Conservation (phyloP, 257 asterid genomes). For the Echium plantagineum region DNA sequence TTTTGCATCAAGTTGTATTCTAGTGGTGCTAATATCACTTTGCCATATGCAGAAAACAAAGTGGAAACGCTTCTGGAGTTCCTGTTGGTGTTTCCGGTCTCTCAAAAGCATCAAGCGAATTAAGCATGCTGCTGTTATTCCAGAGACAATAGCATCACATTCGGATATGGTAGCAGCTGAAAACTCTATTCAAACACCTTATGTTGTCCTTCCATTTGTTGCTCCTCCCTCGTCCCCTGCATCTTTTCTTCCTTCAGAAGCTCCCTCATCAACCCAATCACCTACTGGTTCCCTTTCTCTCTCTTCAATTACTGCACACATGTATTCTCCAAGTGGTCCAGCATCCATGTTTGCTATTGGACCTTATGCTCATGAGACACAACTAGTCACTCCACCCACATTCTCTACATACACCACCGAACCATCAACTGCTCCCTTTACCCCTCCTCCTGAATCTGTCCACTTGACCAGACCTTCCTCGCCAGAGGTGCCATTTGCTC, state of each 20-base stretch:
- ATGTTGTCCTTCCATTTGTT: slow-evolving; percentile 31
- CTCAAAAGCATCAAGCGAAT: slow-evolving; percentile 2
- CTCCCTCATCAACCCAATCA: slow-evolving; percentile 50
- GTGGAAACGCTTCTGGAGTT: slow-evolving; percentile 5
- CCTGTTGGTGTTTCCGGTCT: slow-evolving; percentile 1
- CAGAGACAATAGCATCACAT: background rate
- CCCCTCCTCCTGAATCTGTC: slow-evolving; percentile 62
- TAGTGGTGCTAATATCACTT: background rate
- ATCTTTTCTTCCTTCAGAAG: slow-evolving; percentile 43
- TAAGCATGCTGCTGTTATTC: slow-evolving; percentile 3
- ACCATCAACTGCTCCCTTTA: slow-evolving; percentile 64
- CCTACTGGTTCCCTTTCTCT: slow-evolving; percentile 42
- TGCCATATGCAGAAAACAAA: background rate
- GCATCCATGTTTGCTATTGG: slow-evolving; percentile 51
- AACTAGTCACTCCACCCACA: slow-evolving; percentile 58
- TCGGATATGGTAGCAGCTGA: background rate
- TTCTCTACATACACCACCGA: slow-evolving; percentile 64
- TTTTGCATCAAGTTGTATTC: background rate
- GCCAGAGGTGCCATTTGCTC: slow-evolving; percentile 68
- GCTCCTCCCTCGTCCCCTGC: slow-evolving; percentile 85
- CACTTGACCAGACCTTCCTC: slow-evolving; percentile 67
- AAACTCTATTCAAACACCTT: slow-evolving; percentile 33
- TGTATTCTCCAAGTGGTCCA: slow-evolving; percentile 37
- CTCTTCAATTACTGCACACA: slow-evolving; percentile 9
- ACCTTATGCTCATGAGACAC: slow-evolving; percentile 62